phyloP scores from a whole-genome alignment of 78 protist species.

The Ministeria vibrans region DNA sequence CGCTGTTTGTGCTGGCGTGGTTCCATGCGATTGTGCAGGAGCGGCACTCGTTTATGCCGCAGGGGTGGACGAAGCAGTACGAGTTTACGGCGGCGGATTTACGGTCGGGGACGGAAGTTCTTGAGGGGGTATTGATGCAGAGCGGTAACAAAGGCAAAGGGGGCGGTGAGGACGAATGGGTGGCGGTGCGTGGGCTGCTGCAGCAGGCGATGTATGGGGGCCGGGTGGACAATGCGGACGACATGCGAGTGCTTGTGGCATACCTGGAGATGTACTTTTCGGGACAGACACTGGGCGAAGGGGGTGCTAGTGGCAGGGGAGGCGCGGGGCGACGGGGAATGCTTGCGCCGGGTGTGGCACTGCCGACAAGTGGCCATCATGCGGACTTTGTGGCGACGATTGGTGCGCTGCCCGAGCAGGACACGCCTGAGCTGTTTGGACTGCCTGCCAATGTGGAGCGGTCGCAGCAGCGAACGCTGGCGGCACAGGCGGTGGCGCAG shows the following conservation, averaged over 20 bases:
- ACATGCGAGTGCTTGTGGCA: slow-evolving; percentile 47
- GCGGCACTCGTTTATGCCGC: slow-evolving; percentile 77
- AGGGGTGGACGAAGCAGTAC: slow-evolving; percentile 78
- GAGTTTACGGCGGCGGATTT: slow-evolving; percentile 72
- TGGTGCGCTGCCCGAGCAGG: slow-evolving; percentile 38
- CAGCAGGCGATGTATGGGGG: slow-evolving; percentile 69
- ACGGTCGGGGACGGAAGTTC: slow-evolving; percentile 50
- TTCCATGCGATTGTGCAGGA: slow-evolving; percentile 79
- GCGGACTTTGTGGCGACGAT: slow-evolving; percentile 13
- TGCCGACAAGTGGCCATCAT: background rate
- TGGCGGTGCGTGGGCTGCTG: slow-evolving; percentile 49
- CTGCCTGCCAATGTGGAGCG: slow-evolving; percentile 72
- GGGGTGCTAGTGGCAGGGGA: background rate
- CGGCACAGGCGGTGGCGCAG: background rate
- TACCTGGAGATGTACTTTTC: slow-evolving; percentile 48
- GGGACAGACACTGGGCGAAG: background rate
- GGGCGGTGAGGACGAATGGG: slow-evolving; percentile 35
- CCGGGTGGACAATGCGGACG: slow-evolving; percentile 53
- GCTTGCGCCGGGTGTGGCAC: background rate
- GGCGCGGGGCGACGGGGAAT: background rate
- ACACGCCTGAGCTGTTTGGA: slow-evolving; percentile 51
- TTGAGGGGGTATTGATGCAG: background rate
- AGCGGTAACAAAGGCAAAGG: background rate
- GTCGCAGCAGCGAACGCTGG: slow-evolving; percentile 22
- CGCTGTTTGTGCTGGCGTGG: slow-evolving; percentile 62